Conservation (phyloP, 1,284 basidiomycete genomes). For the Ustilago nuda region DNA sequence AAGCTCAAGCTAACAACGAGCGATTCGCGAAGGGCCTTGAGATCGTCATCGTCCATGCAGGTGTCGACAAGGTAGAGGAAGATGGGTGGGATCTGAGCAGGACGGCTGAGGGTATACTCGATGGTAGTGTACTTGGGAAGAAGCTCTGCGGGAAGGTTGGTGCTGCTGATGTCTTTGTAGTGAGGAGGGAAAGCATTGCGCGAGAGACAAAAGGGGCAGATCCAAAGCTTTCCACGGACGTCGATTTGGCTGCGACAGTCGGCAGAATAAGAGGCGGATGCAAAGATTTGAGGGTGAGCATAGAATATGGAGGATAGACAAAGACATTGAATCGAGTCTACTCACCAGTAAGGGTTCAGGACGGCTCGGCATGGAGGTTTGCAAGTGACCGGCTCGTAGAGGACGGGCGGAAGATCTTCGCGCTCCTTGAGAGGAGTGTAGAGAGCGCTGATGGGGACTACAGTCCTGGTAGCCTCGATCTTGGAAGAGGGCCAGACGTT, state of each 20-base stretch:
- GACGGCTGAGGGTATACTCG: constrained; percentile 94
- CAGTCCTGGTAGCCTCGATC: constrained; percentile 96
- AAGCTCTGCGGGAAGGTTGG: constrained; percentile 94
- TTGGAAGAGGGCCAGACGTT: constrained; percentile 98
- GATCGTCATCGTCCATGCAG: constrained; percentile 93
- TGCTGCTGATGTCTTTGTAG: constrained; percentile 98
- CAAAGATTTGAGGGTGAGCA: background rate
- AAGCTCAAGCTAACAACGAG: constrained; percentile 91
- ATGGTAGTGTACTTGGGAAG: constrained; percentile 99
- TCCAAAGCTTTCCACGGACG: constrained; percentile 98
- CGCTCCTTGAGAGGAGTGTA: constrained; percentile 96
- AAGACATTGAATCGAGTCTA: background rate
- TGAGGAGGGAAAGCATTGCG: constrained; percentile 98
- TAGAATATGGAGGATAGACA: background rate
- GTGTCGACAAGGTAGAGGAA: constrained; percentile 98
- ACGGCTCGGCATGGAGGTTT: constrained; percentile 97
- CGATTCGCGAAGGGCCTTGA: constrained; percentile 92
- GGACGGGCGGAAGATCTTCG: constrained; percentile 92
- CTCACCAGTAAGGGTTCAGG: constrained; percentile 91
- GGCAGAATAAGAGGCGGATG: background rate
- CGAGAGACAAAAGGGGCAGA: constrained; percentile 97
- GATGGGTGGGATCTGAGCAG: constrained; percentile 90
- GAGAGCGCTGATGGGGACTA: constrained; percentile 96
- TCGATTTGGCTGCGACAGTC: constrained; percentile 85
- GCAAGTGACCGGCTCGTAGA: constrained; percentile 98